A percentile compares a stretch with the other conserved stretches of the same genome.
Evolutionary conservation across 139 green algal species (phyloP).

Genomic region (Desmodesmus armatus): DNA sequence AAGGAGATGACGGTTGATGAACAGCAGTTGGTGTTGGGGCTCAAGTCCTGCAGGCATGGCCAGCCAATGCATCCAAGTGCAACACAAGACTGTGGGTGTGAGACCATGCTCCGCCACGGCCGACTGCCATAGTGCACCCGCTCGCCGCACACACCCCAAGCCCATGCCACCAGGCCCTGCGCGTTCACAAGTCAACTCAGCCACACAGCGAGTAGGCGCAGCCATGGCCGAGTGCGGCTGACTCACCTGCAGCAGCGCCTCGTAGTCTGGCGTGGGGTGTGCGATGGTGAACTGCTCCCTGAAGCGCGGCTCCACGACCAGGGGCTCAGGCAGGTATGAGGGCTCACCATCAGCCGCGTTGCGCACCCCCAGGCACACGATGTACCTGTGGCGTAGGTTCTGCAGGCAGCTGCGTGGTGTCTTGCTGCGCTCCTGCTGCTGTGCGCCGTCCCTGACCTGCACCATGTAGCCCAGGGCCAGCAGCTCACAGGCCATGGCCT

Average conservation of each 20-base stretch:
- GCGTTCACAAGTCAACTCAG: too few species aligned
- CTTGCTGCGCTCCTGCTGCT: slow-evolving; percentile 19
- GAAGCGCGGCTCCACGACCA: slow-evolving; percentile 69
- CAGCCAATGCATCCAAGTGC: too few species aligned
- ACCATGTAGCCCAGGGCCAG: slow-evolving; percentile 51
- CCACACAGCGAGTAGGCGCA: too few species aligned
- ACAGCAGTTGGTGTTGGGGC: too few species aligned
- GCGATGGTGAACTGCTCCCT: slow-evolving; percentile 71
- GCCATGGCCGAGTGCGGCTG: neutral
- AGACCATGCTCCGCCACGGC: too few species aligned
- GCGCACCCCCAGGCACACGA: slow-evolving; percentile 57
- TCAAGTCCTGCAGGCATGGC: too few species aligned
- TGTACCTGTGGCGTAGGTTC: slow-evolving; percentile 58
- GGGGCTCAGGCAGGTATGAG: slow-evolving; percentile 50
- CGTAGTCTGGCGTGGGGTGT: slow-evolving; percentile 53
- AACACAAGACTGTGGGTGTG: too few species aligned
- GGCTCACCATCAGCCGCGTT: slow-evolving; percentile 15
- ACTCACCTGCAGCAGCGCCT: slow-evolving; percentile 60
- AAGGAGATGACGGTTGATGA: too few species aligned
- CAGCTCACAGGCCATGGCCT: slow-evolving; percentile 53
- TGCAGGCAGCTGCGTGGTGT: slow-evolving; percentile 51
- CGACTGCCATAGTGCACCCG: too few species aligned
- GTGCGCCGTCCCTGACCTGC: slow-evolving; percentile 44
- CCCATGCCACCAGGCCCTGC: too few species aligned
- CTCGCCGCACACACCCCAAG: too few species aligned